These are phyloP conservation scores for Melampsora americana DNA, from an alignment of 1,284 basidiomycete species.

Conservation along the genomic window DNA sequence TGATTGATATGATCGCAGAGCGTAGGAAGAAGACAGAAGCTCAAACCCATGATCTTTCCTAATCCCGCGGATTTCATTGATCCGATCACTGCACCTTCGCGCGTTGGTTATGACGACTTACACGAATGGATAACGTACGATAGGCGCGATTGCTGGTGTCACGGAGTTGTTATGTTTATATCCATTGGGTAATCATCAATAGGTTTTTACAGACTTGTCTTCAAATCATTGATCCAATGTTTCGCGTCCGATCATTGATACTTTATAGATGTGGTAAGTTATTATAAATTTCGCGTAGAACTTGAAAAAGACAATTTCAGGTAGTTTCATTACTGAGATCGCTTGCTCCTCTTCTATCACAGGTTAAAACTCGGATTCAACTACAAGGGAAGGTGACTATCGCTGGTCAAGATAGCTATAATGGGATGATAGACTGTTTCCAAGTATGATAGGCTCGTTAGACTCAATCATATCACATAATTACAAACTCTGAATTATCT, in stretches of 20 bases:
- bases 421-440: slow-evolving; percentile 75
- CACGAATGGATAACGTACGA: neutral
- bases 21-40: neutral
- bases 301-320: slow-evolving; percentile 47
- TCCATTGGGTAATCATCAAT: slow-evolving; percentile 69
- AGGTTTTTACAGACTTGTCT: slow-evolving; percentile 9
- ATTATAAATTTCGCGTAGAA: slow-evolving; percentile 49
- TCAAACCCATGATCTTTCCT: neutral
- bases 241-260: slow-evolving; percentile 50
- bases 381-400: slow-evolving; percentile 73
- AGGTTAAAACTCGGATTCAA: slow-evolving; percentile 96
- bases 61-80: neutral
- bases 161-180: slow-evolving; percentile 88
- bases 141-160: slow-evolving; percentile 54
- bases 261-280: slow-evolving; percentile 50
- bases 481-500: neutral
- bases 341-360: neutral
- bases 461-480: slow-evolving; percentile 53
- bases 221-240: neutral
- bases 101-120: slow-evolving; percentile 51
- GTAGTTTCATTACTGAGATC: slow-evolving; percentile 48
- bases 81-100: neutral
- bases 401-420: slow-evolving; percentile 56
- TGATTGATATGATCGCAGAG: slow-evolving; percentile 62
- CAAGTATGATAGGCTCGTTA: slow-evolving; percentile 58